Base-by-base conservation (phyloP, 2,329 filamentous ascomycete genomes). In the Epicoccum nigrum region DNA sequence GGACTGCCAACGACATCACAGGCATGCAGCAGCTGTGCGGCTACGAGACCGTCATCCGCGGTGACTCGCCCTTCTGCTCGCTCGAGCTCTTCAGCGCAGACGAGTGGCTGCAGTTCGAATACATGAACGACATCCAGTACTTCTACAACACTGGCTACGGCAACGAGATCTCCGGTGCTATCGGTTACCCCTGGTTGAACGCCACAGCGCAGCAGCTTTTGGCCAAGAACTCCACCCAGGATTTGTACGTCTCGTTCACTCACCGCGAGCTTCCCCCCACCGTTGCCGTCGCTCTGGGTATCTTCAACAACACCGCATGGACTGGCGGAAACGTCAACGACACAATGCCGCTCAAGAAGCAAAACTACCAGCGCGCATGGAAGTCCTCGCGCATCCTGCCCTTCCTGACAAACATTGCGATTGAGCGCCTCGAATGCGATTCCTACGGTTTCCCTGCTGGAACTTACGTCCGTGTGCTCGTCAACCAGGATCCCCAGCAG, bases 221-320 rank as follows among this genome's bases (percentile, higher is more conserved):
- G 8, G 63, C 83, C 28, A 71, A 69, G 47, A 62, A 64, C 4
- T 67, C 71, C 4, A 68, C 70, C n/a, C 79, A 88, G 62, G 83
- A 88, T 48, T 76, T 89, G 7, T 86, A 85, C 63, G 77, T 88
- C 32, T 85, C 83, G 44, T 89, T 89, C 73, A 88, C 86, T 0
- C 86, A 89, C 66, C 82, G 86, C 16, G 86, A 89, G 67, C 74
- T 89, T 2, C 86, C 86, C 1, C 86, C 86, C 1, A 85, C 84
- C 51, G 83, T 88, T 1, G 73, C 85, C 1, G 86, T 88, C 1
- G 85, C 86, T 0, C 79, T 89, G 70, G 86, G 86, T 0, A 76
- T 89, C 4, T 89, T 88, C 77, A 88, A 88, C 75, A 87, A 87
- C 70, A 85, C 83, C 3, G 79, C 76, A 0, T 81, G 80, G 53